Conservation (phyloP, 2,329 filamentous ascomycete genomes). For the Colletotrichum aenigma region DNA sequence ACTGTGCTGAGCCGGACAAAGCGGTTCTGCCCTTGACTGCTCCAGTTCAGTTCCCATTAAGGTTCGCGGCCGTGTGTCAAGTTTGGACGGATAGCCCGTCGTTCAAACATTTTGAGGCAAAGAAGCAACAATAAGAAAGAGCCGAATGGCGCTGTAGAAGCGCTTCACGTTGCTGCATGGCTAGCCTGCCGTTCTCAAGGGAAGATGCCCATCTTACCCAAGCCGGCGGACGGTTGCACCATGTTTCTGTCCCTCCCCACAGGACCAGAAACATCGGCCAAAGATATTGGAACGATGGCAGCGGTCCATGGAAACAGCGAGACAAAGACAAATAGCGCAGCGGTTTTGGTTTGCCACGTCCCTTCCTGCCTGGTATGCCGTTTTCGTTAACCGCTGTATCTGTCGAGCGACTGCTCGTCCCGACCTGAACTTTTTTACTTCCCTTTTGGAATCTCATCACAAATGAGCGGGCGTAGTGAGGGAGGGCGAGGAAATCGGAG, state of each 20-base stretch:
- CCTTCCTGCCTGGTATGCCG: not conserved
- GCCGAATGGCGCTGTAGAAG: not conserved
- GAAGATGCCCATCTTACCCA: not conserved
- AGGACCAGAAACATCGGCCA: not conserved
- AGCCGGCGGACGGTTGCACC: not conserved
- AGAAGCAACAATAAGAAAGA: not conserved
- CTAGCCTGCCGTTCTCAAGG: not conserved
- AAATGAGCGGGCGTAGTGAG: not conserved
- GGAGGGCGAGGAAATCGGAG: constrained; percentile 13
- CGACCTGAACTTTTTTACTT: not conserved
- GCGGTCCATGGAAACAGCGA: constrained; percentile 7
- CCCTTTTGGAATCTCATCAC: not conserved
- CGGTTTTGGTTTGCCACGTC: constrained; percentile 5
- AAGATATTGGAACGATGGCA: not conserved
- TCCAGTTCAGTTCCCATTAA: not conserved
- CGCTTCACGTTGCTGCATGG: not conserved
- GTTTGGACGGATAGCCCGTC: constrained; percentile 17
- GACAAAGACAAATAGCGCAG: constrained; percentile 5
- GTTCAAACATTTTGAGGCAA: constrained; percentile 15
- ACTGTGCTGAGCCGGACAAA: constrained; percentile 11
- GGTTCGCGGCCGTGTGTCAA: constrained; percentile 20
- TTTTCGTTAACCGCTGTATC: not conserved
- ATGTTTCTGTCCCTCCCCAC: constrained; percentile 1
- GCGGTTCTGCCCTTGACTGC: constrained; percentile 1
- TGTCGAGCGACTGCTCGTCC: not conserved